phyloP scores from a whole-genome alignment of 208 protist species.

The Vickermania ingenoplastis region DNA sequence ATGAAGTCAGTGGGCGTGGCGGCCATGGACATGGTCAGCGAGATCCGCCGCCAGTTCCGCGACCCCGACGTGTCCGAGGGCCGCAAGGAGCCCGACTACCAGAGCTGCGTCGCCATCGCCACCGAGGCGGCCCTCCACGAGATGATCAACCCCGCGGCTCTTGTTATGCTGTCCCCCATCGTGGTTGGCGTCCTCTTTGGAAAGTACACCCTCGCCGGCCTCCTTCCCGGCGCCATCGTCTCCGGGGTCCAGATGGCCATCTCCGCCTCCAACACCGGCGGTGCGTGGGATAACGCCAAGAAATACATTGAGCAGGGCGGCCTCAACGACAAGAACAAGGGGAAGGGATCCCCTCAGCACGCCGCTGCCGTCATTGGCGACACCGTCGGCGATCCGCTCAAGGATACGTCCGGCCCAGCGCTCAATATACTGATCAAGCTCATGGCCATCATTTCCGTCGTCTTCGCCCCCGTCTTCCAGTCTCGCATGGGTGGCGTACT shows the following conservation, averaged over 20 bases:
- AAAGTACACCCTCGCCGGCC: conserved; percentile 82
- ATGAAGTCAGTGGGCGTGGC: conserved; percentile 92
- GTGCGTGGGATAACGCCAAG: conserved; percentile 97
- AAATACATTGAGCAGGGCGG: conserved; percentile 93
- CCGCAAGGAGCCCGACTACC: conserved; percentile 89
- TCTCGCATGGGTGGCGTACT: conserved; percentile 68
- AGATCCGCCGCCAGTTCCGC: conserved; percentile 92
- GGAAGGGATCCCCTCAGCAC: conserved; percentile 89
- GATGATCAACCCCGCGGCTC: conserved; percentile 89
- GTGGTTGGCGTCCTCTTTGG: conserved; percentile 87
- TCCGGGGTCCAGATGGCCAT: conserved; percentile 92
- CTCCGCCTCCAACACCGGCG: conserved; percentile 91
- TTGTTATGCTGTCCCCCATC: conserved; percentile 92
- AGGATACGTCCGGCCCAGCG: conserved; percentile 94
- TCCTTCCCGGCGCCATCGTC: conserved; percentile 86
- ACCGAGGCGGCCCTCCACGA: conserved; percentile 87
- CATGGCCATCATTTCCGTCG: conserved; percentile 92
- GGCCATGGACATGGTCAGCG: conserved; percentile 90
- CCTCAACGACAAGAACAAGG: conserved; percentile 80
- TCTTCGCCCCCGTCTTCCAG: conserved; percentile 85
- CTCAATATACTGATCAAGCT: conserved; percentile 96
- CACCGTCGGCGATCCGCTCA: conserved; percentile 96
- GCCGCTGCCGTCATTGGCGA: conserved; percentile 94
- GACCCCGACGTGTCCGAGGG: conserved; percentile 70
- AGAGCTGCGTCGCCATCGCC: conserved; percentile 88